A percentile compares a stretch with the other conserved stretches of the same genome.
phyloP scores from a whole-genome alignment of 164 flowering plant genomes.

The Cinnamomum chago region DNA sequence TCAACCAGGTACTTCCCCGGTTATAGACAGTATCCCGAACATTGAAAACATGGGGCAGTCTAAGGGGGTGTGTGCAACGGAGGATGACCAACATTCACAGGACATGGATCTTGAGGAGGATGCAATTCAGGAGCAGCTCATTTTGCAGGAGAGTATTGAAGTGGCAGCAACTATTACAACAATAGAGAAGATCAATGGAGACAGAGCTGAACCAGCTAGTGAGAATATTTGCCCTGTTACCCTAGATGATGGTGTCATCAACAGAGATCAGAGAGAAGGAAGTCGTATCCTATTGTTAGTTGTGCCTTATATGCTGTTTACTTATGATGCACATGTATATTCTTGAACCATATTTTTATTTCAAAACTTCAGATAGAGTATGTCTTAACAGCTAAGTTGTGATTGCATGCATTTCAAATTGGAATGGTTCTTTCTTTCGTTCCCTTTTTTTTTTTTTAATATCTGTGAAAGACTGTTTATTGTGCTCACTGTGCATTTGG shows the following conservation, averaged over 20 bases:
- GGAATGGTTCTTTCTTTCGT: neutral
- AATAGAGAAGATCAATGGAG: slow-evolving; percentile 13
- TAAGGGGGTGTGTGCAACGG: slow-evolving; percentile 14
- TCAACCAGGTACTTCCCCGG: slow-evolving; percentile 15
- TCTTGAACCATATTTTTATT: neutral
- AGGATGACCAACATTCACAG: slow-evolving; percentile 13
- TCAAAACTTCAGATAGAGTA: neutral
- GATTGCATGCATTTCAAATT: neutral
- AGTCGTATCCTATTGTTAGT: slow-evolving; percentile 42
- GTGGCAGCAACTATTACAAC: slow-evolving; percentile 26
- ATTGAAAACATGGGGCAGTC: slow-evolving; percentile 16
- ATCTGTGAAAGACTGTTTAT: neutral
- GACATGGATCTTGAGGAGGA: slow-evolving; percentile 23
- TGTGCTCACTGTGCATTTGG: neutral
- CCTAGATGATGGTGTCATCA: slow-evolving; percentile 17
- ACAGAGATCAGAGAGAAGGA: slow-evolving; percentile 21
- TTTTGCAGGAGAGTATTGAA: slow-evolving; percentile 19
- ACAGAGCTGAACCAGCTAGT: slow-evolving; percentile 17
- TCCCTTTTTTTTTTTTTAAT: no score
- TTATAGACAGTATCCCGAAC: slow-evolving; percentile 17
- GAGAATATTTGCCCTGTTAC: slow-evolving; percentile 29
- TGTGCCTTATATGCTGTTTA: neutral
- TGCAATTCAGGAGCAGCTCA: slow-evolving; percentile 14
- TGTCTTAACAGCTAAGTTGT: neutral
- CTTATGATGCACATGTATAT: neutral